A percentile compares a stretch with the other conserved stretches of the same genome.
phyloP scores from a whole-genome alignment of 2,329 filamentous ascomycete species.

The Colletotrichum plurivorum region DNA sequence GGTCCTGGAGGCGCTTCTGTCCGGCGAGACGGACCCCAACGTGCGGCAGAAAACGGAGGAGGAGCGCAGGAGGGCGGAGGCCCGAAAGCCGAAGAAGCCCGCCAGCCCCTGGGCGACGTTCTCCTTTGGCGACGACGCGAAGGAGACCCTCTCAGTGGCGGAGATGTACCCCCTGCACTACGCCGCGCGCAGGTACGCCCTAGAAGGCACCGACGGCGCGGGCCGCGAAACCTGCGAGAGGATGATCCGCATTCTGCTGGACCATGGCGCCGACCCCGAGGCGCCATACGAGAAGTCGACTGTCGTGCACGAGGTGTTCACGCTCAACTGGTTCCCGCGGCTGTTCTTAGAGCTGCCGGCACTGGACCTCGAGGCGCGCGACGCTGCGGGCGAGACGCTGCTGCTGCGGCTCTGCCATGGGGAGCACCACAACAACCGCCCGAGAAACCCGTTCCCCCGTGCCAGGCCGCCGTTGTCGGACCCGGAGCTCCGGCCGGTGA shows the following conservation, averaged over 20 bases:
- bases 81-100: no score
- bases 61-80: not conserved
- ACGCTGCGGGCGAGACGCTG: constrained; percentile 12
- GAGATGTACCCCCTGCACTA: not conserved
- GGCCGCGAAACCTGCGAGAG: not conserved
- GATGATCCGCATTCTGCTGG: not conserved
- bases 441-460: no score
- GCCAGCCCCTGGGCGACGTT: no score
- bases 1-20: not conserved
- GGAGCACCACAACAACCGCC: no score
- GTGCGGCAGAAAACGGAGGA: not conserved
- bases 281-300: constrained; percentile 1
- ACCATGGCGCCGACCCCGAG: not conserved
- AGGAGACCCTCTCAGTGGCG: not conserved
- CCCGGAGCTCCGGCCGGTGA: not conserved
- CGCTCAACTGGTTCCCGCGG: not conserved
- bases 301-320: not conserved
- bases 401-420: not conserved
- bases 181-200: not conserved
- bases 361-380: constrained; percentile 4
- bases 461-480: no score
- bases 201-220: not conserved
- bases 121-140: no score
- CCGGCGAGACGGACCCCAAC: constrained; percentile 8
- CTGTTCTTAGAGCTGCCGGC: not conserved